Evolutionary conservation across 164 flowering plant species (phyloP).

Genomic region (Annona squamosa): DNA sequence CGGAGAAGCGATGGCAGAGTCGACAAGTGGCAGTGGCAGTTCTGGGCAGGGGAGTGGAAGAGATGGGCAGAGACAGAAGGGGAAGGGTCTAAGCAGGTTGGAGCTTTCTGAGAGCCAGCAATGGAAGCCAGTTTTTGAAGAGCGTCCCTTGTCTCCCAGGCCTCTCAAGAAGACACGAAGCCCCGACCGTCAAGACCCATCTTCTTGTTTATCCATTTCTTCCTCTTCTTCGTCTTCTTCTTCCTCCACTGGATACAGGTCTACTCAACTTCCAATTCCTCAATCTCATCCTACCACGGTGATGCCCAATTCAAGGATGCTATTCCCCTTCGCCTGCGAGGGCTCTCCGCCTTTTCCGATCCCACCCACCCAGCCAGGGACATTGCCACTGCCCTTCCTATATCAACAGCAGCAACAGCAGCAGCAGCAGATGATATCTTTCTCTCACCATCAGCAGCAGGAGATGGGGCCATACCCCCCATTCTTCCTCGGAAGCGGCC

Average conservation of each 20-base stretch:
- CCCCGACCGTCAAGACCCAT: conserved; percentile 37
- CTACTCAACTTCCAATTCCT: conserved; percentile 6
- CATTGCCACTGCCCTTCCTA: conserved; percentile 14
- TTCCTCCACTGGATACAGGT: conserved; percentile 5
- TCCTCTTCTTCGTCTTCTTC: conserved; percentile 5
- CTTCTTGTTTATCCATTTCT: not conserved
- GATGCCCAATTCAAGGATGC: conserved; percentile 25
- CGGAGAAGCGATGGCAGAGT: not conserved
- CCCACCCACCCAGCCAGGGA: conserved; percentile 14
- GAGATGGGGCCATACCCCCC: conserved; percentile 17
- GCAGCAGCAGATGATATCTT: conserved; percentile 83
- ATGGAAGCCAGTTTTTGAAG: conserved; percentile 53
- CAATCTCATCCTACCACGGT: conserved; percentile 11
- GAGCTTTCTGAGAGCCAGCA: conserved; percentile 23
- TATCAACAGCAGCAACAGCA: conserved; percentile 18
- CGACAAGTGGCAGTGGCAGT: conserved; percentile 3
- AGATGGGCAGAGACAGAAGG: conserved; percentile 1
- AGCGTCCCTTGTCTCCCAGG: conserved; percentile 47
- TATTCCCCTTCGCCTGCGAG: conserved; percentile 61
- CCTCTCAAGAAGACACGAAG: conserved; percentile 63
- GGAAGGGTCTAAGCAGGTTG: not conserved
- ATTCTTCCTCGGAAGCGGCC: conserved; percentile 19
- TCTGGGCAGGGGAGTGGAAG: not conserved
- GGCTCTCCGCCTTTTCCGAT: conserved; percentile 27
- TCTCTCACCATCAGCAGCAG: conserved; percentile 22